A percentile compares a stretch with the other conserved stretches of the same genome.
Evolutionary conservation across 2,329 filamentous ascomycete genomes (phyloP).

Genomic region (Cadophora luteo-olivacea): DNA sequence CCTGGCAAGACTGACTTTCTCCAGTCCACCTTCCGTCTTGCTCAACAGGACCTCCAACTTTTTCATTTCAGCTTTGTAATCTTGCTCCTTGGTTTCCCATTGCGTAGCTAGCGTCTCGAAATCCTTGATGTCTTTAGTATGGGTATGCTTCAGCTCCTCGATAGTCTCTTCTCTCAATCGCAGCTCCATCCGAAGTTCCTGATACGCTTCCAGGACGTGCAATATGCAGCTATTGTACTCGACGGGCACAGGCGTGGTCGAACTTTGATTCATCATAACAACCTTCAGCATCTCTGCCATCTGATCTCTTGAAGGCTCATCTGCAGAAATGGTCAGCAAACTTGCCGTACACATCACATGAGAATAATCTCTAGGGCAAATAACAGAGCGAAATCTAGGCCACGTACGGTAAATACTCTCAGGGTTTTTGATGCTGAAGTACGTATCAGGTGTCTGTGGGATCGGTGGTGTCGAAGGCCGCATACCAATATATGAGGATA

Average conservation of each 20-base stretch:
- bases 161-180: conserved; percentile 35
- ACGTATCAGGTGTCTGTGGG: conserved; percentile 28
- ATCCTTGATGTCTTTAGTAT: conserved; percentile 40
- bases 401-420: conserved; percentile 35
- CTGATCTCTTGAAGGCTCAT: conserved; percentile 43
- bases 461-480: conserved; percentile 29
- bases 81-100: conserved; percentile 41
- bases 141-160: conserved; percentile 36
- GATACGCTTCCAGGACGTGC: conserved; percentile 44
- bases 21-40: conserved; percentile 42
- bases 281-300: conserved; percentile 44
- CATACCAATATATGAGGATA: conserved; percentile 39
- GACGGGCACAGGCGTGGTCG: conserved; percentile 37
- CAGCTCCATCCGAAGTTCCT: conserved; percentile 35
- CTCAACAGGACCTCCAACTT: conserved; percentile 43
- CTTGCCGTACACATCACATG: background rate
- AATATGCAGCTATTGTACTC: conserved; percentile 44
- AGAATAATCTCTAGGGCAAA: background rate
- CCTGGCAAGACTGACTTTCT: conserved; percentile 41
- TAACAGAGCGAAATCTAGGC: too few species aligned
- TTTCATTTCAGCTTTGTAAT: conserved; percentile 43
- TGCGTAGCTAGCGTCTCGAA: conserved; percentile 38
- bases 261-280: conserved; percentile 44
- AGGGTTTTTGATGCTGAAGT: conserved; percentile 34
- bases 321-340: conserved; percentile 11